Evolutionary conservation across 148 eudicot genomes (phyloP), one percentile per base, ranked within the genome.

Genomic region (Silene latifolia): DNA sequence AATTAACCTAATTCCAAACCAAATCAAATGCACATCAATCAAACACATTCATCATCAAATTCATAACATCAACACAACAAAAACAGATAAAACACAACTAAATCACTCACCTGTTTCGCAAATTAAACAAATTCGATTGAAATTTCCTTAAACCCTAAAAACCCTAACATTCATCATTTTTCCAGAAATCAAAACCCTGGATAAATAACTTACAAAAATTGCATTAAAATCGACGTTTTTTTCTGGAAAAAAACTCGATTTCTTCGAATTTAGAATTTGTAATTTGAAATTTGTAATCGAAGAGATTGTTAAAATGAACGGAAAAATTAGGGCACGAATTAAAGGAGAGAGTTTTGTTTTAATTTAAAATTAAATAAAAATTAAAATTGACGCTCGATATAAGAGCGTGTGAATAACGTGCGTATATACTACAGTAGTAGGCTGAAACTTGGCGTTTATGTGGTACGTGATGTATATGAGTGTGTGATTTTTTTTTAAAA

Each of bases 131-230:
- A 73, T 72, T 77, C 65, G 67, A 79, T 79, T 80, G 29, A 63
- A 68, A 20, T 12, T 59, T 27, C 18, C 54, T 24, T 60, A 80
- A 89, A 84, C 88, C 88, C 87, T 87, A 87, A 80, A 80, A 85
- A 27, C 67, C 29, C 27, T 25, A 13, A 25, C 20, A 0, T 14
- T 15, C 42, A 51, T 15, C 56, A 21, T 69, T 70, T 21, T 25
- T 17, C 67, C 3, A 7, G 4, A 74, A 74, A 27, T 14, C 24
- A 17, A 57, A 71, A 20, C 27, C 27, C 19, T 53, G 64, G 1
- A 35, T 2, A 3, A 25, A 48, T 76, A 11, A 68, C 23, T 42
- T 8, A 67, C 3, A 23, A 20, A 17, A 18, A 12, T 2, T 7
- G 20, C 47, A 3, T 21, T 72, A 29, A 58, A 29, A 46, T 73